A percentile compares a stretch with the other conserved stretches of the same genome.
These are phyloP conservation scores for Phytopythium montanum DNA, from an alignment of 352 stramenopile genomes.

Conservation along the genomic window DNA sequence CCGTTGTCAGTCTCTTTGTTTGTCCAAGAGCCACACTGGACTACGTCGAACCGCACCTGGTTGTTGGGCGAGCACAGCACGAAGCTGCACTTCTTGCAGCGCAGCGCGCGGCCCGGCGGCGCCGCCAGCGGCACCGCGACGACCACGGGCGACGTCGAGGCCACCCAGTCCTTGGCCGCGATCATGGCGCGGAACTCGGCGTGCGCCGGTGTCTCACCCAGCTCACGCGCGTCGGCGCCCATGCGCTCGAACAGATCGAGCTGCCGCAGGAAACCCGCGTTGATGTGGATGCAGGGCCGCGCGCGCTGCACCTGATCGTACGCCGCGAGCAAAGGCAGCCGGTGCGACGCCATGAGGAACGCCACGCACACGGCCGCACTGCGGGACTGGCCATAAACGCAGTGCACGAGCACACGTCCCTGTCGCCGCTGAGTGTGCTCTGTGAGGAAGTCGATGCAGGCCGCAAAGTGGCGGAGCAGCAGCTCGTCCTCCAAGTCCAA, in stretches of 20 bases:
- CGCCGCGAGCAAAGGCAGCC: conserved; percentile 34
- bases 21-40: conserved; percentile 3
- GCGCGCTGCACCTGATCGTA: conserved; percentile 59
- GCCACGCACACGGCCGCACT: conserved; percentile 72
- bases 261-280: conserved; percentile 66
- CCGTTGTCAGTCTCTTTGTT: background rate
- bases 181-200: conserved; percentile 57
- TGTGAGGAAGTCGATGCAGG: conserved; percentile 43
- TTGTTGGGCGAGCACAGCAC: conserved; percentile 48
- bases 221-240: conserved; percentile 30
- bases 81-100: conserved; percentile 61
- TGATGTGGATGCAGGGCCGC: conserved; percentile 77
- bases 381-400: conserved; percentile 76
- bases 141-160: conserved; percentile 22
- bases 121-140: conserved; percentile 19
- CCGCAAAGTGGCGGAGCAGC: conserved; percentile 53
- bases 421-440: conserved; percentile 12
- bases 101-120: conserved; percentile 17
- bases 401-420: conserved; percentile 54
- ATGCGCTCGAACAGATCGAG: conserved; percentile 70
- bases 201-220: conserved; percentile 49
- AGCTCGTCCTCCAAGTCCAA: conserved; percentile 77
- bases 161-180: conserved; percentile 28
- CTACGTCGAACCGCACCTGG: conserved; percentile 23
- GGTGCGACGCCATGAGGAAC: conserved; percentile 56